A percentile compares a stretch with the other conserved stretches of the same genome.
phyloP scores from a whole-genome alignment of 371 early-diverging fungal species.

The Basidiobolus meristosporus region DNA sequence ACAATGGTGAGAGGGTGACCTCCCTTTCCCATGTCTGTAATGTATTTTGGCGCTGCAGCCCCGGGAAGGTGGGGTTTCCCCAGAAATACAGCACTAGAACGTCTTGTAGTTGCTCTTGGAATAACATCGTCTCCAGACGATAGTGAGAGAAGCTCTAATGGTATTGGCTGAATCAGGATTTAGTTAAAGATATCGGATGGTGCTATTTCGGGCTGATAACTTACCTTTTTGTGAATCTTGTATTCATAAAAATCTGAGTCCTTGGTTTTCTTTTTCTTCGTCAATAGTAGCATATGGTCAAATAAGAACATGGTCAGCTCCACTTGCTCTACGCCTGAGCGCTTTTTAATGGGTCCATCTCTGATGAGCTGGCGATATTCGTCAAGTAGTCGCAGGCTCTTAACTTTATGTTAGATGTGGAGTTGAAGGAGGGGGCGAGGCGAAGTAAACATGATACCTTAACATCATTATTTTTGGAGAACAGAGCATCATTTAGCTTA shows the following conservation, averaged over 20 bases:
- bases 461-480: conserved; percentile 22
- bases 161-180: no score
- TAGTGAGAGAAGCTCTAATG: conserved; percentile 45
- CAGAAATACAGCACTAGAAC: conserved; percentile 12
- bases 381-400: conserved; percentile 53
- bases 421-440: background rate
- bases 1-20: conserved; percentile 48
- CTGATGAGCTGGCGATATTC: conserved; percentile 47
- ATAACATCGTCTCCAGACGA: conserved; percentile 32
- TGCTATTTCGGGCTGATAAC: background rate
- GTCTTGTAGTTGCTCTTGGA: conserved; percentile 3
- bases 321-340: conserved; percentile 34
- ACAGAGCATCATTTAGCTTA: conserved; percentile 23
- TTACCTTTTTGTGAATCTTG: conserved; percentile 32
- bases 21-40: no score
- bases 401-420: no score
- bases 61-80: conserved; percentile 7
- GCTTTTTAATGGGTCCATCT: conserved; percentile 60
- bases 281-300: conserved; percentile 68
- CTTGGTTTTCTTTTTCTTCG: conserved; percentile 34
- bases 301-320: conserved; percentile 62
- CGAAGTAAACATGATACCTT: conserved; percentile 10
- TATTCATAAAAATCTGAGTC: conserved; percentile 33
- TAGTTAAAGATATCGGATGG: no score
- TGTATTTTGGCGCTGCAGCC: no score